Percentiles rank a stretch among this genome's conserved stretches.
Conservation (phyloP, 176 grass and related monocot species). For the Oropetium thomaeum region DNA sequence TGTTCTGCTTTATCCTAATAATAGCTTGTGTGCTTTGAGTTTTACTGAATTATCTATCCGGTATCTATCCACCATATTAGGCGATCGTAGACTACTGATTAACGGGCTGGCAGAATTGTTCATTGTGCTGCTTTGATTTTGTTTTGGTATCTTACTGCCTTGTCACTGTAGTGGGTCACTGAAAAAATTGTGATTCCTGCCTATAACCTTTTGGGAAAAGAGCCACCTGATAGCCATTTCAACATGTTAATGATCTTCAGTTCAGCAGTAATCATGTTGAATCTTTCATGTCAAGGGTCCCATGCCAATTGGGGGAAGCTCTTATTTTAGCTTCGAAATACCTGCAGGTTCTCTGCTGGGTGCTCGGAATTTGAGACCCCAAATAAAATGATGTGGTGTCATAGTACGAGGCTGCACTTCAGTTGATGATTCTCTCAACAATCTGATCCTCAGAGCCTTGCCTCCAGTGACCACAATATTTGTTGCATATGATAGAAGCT, state of each 20-base stretch:
- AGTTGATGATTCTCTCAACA: conserved; percentile 33
- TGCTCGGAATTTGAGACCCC: conserved; percentile 54
- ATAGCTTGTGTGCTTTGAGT: no score
- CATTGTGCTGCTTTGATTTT: no score
- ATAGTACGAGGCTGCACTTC: conserved; percentile 71
- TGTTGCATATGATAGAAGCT: no score
- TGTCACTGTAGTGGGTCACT: no score
- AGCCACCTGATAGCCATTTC: not conserved
- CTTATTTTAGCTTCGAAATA: conserved; percentile 59
- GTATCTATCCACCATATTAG: no score
- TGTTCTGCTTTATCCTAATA: not conserved
- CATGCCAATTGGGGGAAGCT: conserved; percentile 70
- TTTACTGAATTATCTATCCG: no score
- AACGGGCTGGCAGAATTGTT: no score
- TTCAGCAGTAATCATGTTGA: no score
- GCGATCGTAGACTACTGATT: no score
- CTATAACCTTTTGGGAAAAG: no score
- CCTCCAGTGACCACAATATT: conserved; percentile 70
- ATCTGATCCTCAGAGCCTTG: conserved; percentile 46
- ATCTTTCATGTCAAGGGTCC: conserved; percentile 20
- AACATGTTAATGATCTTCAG: not conserved
- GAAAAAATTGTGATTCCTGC: no score
- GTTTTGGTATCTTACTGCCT: no score
- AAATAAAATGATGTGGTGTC: conserved; percentile 47
- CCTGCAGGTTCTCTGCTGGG: conserved; percentile 88